phyloP scores from a whole-genome alignment of 257 asterid genomes.

The Scutellaria galericulata region DNA sequence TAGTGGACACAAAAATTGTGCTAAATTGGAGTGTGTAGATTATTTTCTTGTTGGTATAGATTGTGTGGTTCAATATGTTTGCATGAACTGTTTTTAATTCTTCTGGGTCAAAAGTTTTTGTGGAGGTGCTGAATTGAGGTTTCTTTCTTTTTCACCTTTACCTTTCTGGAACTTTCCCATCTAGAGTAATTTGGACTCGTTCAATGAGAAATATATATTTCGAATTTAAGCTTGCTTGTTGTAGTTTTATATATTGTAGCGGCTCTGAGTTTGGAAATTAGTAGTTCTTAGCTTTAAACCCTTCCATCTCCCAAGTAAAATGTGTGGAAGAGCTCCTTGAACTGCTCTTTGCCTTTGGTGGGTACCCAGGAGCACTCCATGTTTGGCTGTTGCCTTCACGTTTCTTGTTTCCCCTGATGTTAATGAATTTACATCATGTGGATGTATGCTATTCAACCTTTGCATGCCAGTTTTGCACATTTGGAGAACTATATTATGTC shows the following conservation, averaged over 20 bases:
- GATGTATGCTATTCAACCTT: constrained; percentile 11
- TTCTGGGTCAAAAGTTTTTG: constrained; percentile 12
- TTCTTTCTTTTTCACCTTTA: constrained; percentile 13
- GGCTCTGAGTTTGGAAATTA: background rate
- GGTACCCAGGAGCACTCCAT: constrained; percentile 24
- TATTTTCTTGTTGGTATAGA: background rate
- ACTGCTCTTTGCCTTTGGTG: background rate
- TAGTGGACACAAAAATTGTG: constrained; percentile 21
- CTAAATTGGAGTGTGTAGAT: constrained; percentile 9
- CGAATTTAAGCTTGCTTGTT: background rate
- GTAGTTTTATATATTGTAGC: constrained; percentile 18
- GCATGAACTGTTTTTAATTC: constrained; percentile 12
- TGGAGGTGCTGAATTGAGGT: constrained; percentile 28
- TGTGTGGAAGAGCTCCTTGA: constrained; percentile 2
- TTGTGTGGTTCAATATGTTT: background rate
- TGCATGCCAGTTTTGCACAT: constrained; percentile 21
- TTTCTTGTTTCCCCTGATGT: constrained; percentile 20
- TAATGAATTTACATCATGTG: constrained; percentile 2
- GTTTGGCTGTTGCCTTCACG: constrained; percentile 12
- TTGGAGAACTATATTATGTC: constrained; percentile 17
- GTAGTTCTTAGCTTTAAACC: background rate
- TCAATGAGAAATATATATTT: constrained; percentile 21
- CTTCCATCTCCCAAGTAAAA: constrained; percentile 1
- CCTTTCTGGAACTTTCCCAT: background rate
- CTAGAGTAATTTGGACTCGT: constrained; percentile 20